Conservation (phyloP, 2,329 filamentous ascomycete species). For the Exophiala sp. region DNA sequence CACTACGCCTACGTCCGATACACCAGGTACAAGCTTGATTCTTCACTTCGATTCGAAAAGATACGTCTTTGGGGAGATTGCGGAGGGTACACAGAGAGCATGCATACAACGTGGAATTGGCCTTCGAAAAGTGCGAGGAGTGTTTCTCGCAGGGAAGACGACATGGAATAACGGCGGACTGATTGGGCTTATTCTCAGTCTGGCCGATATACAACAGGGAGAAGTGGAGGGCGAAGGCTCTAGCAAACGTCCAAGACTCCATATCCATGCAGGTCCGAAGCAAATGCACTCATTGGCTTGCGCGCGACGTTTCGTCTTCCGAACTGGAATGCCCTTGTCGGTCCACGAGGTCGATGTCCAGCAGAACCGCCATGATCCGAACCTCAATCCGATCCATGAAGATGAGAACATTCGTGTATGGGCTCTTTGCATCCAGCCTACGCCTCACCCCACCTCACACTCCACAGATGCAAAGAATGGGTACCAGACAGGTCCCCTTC, state of each 20-base stretch:
- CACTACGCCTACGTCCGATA: slow-evolving; percentile 80
- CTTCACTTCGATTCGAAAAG: slow-evolving; percentile 75
- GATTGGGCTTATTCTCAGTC: slow-evolving; percentile 74
- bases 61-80: slow-evolving; percentile 76
- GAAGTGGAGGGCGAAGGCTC: slow-evolving; percentile 32
- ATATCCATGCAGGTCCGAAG: slow-evolving; percentile 67
- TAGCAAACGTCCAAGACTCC: slow-evolving; percentile 16
- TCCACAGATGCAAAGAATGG: slow-evolving; percentile 28
- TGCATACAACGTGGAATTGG: slow-evolving; percentile 61
- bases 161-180: slow-evolving; percentile 79
- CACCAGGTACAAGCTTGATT: slow-evolving; percentile 68
- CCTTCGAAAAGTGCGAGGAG: slow-evolving; percentile 61
- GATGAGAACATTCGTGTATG: slow-evolving; percentile 78
- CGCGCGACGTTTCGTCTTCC: slow-evolving; percentile 75
- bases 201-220: slow-evolving; percentile 59
- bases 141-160: slow-evolving; percentile 75
- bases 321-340: slow-evolving; percentile 70
- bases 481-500: slow-evolving; percentile 43
- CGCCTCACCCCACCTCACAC: slow-evolving; percentile 9
- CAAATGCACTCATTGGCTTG: slow-evolving; percentile 75
- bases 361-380: slow-evolving; percentile 27
- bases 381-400: slow-evolving; percentile 60
- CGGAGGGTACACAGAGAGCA: slow-evolving; percentile 79
- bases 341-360: slow-evolving; percentile 53
- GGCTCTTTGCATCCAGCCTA: slow-evolving; percentile 59